Evolutionary conservation across 2,329 filamentous ascomycete genomes (phyloP).

Genomic region (Fusarium humuli): DNA sequence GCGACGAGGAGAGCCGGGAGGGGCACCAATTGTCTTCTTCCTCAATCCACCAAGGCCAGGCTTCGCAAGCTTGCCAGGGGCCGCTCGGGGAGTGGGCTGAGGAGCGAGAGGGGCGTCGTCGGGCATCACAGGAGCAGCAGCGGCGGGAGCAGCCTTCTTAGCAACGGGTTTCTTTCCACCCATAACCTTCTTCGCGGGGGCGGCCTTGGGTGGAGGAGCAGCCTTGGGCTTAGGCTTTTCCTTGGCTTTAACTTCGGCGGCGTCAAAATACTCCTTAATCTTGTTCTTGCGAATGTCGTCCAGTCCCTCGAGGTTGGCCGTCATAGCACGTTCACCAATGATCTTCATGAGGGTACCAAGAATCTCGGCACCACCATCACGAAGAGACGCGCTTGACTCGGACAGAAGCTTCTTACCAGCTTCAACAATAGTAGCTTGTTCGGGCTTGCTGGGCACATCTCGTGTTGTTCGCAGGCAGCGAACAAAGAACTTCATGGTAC

Average conservation of each 20-base stretch:
- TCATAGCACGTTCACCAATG: conserved; percentile 96
- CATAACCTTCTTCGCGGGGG: conserved; percentile 61
- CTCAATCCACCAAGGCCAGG: conserved; percentile 69
- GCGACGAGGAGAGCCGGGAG: conserved; percentile 67
- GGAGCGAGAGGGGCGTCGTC: conserved; percentile 67
- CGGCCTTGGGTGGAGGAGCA: conserved; percentile 63
- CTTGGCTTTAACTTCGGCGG: conserved; percentile 62
- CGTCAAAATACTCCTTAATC: conserved; percentile 90
- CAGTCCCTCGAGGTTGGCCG: conserved; percentile 87
- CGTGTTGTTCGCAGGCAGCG: conserved; percentile 85
- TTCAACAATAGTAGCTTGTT: conserved; percentile 89
- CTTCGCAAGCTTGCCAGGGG: conserved; percentile 65
- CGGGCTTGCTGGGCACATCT: conserved; percentile 84
- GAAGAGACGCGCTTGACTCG: conserved; percentile 86
- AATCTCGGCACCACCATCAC: conserved; percentile 90
- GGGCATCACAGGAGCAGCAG: conserved; percentile 55
- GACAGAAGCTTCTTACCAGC: conserved; percentile 88
- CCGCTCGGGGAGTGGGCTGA: conserved; percentile 66
- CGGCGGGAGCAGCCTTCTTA: conserved; percentile 57
- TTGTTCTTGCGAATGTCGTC: conserved; percentile 97
- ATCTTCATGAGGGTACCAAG: conserved; percentile 98
- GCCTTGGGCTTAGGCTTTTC: conserved; percentile 85
- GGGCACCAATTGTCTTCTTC: conserved; percentile 65
- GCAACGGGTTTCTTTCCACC: conserved; percentile 57
- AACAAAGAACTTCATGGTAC: conserved; percentile 92